These are phyloP conservation scores for Camillea tinctor DNA, from an alignment of 2,329 filamentous ascomycete genomes.

Conservation along the genomic window DNA sequence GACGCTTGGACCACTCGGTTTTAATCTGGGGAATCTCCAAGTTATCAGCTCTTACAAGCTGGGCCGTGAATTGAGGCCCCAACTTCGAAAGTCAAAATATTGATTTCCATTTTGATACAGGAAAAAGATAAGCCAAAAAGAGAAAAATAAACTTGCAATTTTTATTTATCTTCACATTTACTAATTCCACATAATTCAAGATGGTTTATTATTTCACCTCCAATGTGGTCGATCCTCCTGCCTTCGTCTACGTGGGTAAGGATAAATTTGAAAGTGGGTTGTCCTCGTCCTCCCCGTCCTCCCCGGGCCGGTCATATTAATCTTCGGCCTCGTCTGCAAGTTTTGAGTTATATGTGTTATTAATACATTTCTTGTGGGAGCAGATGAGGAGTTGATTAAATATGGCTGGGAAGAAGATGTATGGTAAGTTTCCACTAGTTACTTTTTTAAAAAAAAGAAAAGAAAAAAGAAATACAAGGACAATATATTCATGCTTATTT, in stretches of 20 bases:
- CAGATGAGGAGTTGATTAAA: slow-evolving; percentile 96
- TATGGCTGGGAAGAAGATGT: slow-evolving; percentile 94
- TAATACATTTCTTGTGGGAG: slow-evolving; percentile 7
- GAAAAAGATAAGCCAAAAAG: too few species aligned
- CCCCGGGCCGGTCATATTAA: background rate
- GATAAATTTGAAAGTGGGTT: slow-evolving; percentile 95
- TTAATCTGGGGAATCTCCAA: too few species aligned
- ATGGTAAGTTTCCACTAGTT: slow-evolving; percentile 58
- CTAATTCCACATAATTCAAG: slow-evolving; percentile 19
- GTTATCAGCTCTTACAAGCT: background rate
- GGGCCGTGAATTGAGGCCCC: background rate
- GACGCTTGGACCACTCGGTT: too few species aligned
- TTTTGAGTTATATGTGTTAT: slow-evolving; percentile 9
- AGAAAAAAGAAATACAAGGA: background rate
- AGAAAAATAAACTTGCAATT: background rate
- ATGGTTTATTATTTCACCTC: slow-evolving; percentile 99
- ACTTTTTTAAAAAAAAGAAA: background rate
- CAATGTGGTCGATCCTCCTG: slow-evolving; percentile 74
- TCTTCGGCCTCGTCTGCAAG: slow-evolving; percentile 5
- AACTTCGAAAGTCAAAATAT: background rate
- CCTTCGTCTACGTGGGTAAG: slow-evolving; percentile 94
- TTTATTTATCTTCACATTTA: too few species aligned
- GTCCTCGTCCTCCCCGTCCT: slow-evolving; percentile 8
- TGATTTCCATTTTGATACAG: too few species aligned
- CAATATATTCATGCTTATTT: slow-evolving; percentile 7